Percentiles rank a stretch among this genome's conserved stretches.
phyloP scores from a whole-genome alignment of 1,284 basidiomycete species.

The Takashimella koratensis region DNA sequence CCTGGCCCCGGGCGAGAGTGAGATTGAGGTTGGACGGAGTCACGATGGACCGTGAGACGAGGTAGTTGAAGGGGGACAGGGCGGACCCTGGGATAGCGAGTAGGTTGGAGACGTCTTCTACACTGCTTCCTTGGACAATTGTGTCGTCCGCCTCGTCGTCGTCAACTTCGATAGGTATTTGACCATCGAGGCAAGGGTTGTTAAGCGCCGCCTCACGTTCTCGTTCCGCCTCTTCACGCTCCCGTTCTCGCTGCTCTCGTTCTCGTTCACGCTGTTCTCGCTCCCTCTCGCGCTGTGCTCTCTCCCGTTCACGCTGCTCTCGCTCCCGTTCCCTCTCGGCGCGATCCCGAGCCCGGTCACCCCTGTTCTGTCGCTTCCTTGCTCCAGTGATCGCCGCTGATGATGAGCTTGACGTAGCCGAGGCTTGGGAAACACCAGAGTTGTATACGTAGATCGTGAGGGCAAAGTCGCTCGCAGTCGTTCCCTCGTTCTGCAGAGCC shows the following conservation, averaged over 20 bases:
- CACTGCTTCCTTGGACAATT: slow-evolving; percentile 4
- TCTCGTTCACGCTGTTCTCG: background rate
- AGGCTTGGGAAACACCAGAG: slow-evolving; percentile 15
- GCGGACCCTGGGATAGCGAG: background rate
- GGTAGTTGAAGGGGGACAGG: background rate
- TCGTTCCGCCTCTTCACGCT: background rate
- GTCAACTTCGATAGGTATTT: too few relatives aligned
- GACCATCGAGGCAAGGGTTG: too few relatives aligned
- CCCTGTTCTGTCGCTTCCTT: background rate
- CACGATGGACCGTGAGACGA: slow-evolving; percentile 9
- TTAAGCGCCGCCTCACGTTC: too few relatives aligned
- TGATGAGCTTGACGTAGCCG: background rate
- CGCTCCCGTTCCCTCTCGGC: background rate
- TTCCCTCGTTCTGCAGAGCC: slow-evolving; percentile 18
- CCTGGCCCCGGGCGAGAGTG: slow-evolving; percentile 17
- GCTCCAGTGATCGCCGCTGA: background rate
- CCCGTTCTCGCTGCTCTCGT: background rate
- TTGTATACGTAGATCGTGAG: slow-evolving; percentile 30
- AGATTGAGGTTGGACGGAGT: slow-evolving; percentile 14
- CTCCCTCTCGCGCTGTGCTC: background rate
- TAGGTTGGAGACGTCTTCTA: background rate
- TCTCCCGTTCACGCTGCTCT: background rate
- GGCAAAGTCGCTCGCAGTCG: slow-evolving; percentile 10
- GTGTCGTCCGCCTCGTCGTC: slow-evolving; percentile 1
- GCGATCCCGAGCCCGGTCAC: background rate